These are phyloP conservation scores for Polymyxa betae DNA, from an alignment of 208 protist genomes.

Conservation along the genomic window DNA sequence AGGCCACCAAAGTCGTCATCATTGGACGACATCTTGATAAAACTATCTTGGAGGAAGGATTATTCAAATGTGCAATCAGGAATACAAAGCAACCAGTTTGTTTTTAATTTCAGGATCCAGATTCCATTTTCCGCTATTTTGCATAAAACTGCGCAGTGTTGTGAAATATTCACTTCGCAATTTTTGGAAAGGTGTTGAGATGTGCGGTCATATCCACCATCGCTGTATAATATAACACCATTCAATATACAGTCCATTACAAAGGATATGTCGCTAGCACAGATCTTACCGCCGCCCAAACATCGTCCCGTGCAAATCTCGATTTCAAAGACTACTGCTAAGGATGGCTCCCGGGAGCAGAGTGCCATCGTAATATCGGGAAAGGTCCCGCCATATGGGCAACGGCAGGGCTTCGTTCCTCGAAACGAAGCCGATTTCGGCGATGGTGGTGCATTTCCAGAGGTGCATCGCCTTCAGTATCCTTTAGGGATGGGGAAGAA, in stretches of 20 bases:
- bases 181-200: no score
- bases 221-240: no score
- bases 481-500: conserved; percentile 80
- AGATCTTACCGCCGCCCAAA: background rate
- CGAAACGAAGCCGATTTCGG: conserved; percentile 74
- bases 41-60: background rate
- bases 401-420: conserved; percentile 71
- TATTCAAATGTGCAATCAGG: conserved; percentile 3
- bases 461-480: conserved; percentile 82
- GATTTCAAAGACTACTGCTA: background rate
- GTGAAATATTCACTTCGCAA: no score
- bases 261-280: background rate
- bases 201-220: no score
- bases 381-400: conserved; percentile 71
- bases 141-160: no score
- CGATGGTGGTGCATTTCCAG: conserved; percentile 83
- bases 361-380: background rate
- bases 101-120: no score
- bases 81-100: no score
- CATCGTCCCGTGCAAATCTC: background rate
- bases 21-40: conserved; percentile 11
- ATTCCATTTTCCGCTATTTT: no score
- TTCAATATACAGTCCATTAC: no score
- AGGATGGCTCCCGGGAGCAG: background rate
- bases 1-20: background rate